Conservation (phyloP, 306 rosid genomes). For the Citrullus amarus region DNA sequence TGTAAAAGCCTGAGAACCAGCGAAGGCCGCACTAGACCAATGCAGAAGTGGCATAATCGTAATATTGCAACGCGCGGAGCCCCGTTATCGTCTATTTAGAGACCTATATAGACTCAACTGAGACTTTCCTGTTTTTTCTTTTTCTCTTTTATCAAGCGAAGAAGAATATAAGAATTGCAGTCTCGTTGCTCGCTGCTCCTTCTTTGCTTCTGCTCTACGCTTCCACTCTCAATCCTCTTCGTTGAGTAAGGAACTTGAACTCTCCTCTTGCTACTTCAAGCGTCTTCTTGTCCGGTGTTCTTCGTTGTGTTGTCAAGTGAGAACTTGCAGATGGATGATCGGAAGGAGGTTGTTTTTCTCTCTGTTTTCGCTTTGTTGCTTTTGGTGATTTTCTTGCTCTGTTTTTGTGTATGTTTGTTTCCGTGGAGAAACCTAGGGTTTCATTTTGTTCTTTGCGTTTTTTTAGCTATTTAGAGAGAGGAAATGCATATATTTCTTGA, state of each 20-base stretch:
- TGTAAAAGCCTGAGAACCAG: slow-evolving; percentile 3
- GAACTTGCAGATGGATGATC: slow-evolving; percentile 62
- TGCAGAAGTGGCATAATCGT: slow-evolving; percentile 10
- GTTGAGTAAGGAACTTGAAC: neutral
- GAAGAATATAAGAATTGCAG: neutral
- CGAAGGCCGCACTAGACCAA: neutral
- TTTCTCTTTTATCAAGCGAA: neutral
- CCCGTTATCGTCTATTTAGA: neutral
- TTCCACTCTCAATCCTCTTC: neutral
- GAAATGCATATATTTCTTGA: neutral
- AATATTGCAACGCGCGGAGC: neutral
- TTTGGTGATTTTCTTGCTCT: neutral
- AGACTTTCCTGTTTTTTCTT: neutral
- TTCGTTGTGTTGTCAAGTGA: neutral
- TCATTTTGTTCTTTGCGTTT: neutral
- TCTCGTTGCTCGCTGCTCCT: neutral
- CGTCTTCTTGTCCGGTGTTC: neutral
- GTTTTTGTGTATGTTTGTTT: slow-evolving; percentile 6
- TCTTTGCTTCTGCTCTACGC: neutral
- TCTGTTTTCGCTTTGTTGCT: slow-evolving; percentile 7
- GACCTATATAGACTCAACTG: neutral
- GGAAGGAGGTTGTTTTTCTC: slow-evolving; percentile 54
- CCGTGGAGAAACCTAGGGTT: neutral
- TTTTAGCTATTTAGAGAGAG: neutral
- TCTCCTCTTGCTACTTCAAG: neutral